Percentiles rank a stretch among this genome's conserved stretches.
phyloP scores from a whole-genome alignment of 768 basidiomycete species.

The Boletus eberwhitei region DNA sequence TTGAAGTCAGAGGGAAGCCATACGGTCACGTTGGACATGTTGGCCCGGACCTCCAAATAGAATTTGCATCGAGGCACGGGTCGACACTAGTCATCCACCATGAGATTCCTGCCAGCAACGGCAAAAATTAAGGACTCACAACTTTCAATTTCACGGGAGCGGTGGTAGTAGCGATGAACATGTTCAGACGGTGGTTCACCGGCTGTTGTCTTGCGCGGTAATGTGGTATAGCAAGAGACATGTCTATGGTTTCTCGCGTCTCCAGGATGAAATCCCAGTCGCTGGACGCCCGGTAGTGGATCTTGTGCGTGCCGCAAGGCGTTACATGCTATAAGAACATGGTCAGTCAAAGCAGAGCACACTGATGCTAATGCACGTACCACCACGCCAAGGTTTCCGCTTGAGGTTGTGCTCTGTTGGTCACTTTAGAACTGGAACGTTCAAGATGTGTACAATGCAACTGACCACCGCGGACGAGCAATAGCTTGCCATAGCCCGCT shows the following conservation, averaged over 20 bases:
- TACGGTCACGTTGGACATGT: slow-evolving; percentile 67
- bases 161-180: slow-evolving; percentile 55
- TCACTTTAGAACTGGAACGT: slow-evolving; percentile 5
- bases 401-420: slow-evolving; percentile 23
- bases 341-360: background rate
- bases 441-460: background rate
- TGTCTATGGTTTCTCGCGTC: slow-evolving; percentile 50
- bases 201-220: slow-evolving; percentile 76
- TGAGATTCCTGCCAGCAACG: background rate
- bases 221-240: slow-evolving; percentile 70
- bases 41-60: slow-evolving; percentile 61
- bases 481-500: slow-evolving; percentile 20
- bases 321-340: slow-evolving; percentile 23
- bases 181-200: slow-evolving; percentile 64
- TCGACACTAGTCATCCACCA: slow-evolving; percentile 46
- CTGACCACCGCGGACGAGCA: slow-evolving; percentile 32
- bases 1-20: slow-evolving; percentile 81
- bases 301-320: slow-evolving; percentile 52
- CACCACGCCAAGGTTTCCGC: slow-evolving; percentile 14
- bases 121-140: slow-evolving; percentile 42
- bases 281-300: slow-evolving; percentile 58
- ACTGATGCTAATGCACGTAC: slow-evolving; percentile 5
- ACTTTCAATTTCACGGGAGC: slow-evolving; percentile 67
- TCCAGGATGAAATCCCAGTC: slow-evolving; percentile 70
- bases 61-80: slow-evolving; percentile 51